Conservation (phyloP, 2,329 filamentous ascomycete species). For the Hymenoscyphus salicellus region DNA sequence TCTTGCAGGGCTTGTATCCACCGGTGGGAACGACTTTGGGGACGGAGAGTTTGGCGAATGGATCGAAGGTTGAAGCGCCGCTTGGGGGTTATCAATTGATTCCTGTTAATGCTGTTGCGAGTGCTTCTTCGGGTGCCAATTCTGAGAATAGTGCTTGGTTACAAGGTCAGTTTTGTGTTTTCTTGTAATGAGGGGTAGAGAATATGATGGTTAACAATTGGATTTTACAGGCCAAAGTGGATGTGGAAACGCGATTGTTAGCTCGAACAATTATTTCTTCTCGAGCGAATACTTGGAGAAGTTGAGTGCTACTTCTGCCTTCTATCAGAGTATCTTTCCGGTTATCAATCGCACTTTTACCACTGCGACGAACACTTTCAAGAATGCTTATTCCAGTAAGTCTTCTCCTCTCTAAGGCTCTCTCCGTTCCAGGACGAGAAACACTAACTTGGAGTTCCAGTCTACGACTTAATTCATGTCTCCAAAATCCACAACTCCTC, state of each 20-base stretch:
- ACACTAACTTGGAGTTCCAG: slow-evolving; percentile 33
- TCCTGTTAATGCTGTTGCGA: slow-evolving; percentile 62
- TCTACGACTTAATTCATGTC: slow-evolving; percentile 61
- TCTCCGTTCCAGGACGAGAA: background rate
- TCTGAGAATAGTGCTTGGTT: slow-evolving; percentile 57
- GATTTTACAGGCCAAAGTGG: slow-evolving; percentile 43
- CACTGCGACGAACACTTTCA: slow-evolving; percentile 48
- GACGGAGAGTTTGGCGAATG: slow-evolving; percentile 67
- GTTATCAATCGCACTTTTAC: slow-evolving; percentile 53
- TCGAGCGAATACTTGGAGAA: slow-evolving; percentile 46
- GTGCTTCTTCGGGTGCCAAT: slow-evolving; percentile 51
- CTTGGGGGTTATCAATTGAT: slow-evolving; percentile 82
- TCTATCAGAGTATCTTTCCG: slow-evolving; percentile 53
- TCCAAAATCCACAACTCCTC: slow-evolving; percentile 57
- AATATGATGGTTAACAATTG: background rate
- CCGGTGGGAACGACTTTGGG: slow-evolving; percentile 57
- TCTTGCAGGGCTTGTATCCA: slow-evolving; percentile 84
- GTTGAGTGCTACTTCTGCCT: slow-evolving; percentile 55
- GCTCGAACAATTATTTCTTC: slow-evolving; percentile 54
- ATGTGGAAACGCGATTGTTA: slow-evolving; percentile 53
- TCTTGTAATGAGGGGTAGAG: background rate
- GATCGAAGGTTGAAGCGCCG: slow-evolving; percentile 62
- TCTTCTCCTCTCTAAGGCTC: slow-evolving; percentile 13
- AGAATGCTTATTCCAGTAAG: slow-evolving; percentile 61
- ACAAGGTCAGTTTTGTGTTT: slow-evolving; percentile 39